phyloP scores from a whole-genome alignment of 495 filamentous ascomycete species.

The Xylaria telfairii region DNA sequence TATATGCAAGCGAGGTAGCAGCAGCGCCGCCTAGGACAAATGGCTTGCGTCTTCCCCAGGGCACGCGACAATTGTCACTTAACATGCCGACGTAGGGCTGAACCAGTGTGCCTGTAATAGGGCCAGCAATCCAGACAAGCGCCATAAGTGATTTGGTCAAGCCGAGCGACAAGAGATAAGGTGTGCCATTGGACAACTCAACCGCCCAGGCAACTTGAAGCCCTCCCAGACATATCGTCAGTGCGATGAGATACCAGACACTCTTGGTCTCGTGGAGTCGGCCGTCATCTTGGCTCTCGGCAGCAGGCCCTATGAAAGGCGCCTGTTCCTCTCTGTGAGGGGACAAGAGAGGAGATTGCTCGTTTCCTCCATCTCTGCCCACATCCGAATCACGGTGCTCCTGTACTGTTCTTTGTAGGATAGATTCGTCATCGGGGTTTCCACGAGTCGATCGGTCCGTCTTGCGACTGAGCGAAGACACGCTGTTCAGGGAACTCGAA shows the following conservation, averaged over 20 bases:
- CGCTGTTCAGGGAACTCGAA: constrained; percentile 30
- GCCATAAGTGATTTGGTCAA: constrained; percentile 93
- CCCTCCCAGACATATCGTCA: constrained; percentile 84
- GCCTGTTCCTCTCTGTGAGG: constrained; percentile 49
- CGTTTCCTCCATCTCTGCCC: constrained; percentile 47
- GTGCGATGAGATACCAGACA: constrained; percentile 78
- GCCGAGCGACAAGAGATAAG: constrained; percentile 72
- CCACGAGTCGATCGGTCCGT: constrained; percentile 26
- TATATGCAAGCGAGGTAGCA: constrained; percentile 74
- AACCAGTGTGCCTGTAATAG: constrained; percentile 82
- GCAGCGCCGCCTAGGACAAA: constrained; percentile 81
- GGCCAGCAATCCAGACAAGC: constrained; percentile 92
- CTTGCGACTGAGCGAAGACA: constrained; percentile 30
- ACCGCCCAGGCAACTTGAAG: constrained; percentile 96
- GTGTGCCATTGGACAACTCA: constrained; percentile 84
- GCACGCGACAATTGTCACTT: constrained; percentile 81
- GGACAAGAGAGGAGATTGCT: constrained; percentile 65
- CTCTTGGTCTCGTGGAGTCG: constrained; percentile 70
- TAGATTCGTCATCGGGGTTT: constrained; percentile 24
- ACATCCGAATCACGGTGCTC: constrained; percentile 25
- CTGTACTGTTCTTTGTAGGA: constrained; percentile 32
- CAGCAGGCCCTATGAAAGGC: constrained; percentile 44
- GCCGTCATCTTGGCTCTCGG: constrained; percentile 44
- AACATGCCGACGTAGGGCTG: constrained; percentile 94
- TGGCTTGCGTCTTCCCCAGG: constrained; percentile 85